phyloP scores from a whole-genome alignment of 495 filamentous ascomycete genomes.

The Xylaria cubensis region DNA sequence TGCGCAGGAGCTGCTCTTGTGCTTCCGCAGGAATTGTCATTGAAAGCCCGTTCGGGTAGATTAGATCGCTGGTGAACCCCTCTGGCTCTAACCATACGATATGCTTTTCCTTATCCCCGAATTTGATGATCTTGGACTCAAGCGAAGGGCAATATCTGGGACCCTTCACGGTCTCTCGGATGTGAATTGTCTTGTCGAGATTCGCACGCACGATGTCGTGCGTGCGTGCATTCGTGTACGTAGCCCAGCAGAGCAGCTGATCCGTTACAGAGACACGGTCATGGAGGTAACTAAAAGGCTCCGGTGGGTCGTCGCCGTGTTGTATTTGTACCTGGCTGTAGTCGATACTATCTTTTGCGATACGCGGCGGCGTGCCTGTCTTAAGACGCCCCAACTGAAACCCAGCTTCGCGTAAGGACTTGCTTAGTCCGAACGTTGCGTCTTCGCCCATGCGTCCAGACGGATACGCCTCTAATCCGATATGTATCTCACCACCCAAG shows the following conservation, averaged over 20 bases:
- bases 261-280: constrained; percentile 73
- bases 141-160: constrained; percentile 95
- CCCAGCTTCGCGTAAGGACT: constrained; percentile 85
- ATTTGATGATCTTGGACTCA: constrained; percentile 93
- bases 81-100: constrained; percentile 97
- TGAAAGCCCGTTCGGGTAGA: constrained; percentile 96
- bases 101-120: constrained; percentile 77
- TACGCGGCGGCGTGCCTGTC: constrained; percentile 90
- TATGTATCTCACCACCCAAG: constrained; percentile 94
- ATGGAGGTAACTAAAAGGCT: constrained; percentile 92
- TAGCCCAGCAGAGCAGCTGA: constrained; percentile 83
- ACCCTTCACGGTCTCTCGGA: constrained; percentile 92
- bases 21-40: constrained; percentile 92
- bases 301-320: constrained; percentile 81
- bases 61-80: constrained; percentile 86
- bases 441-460: constrained; percentile 94
- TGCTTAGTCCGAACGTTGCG: constrained; percentile 91
- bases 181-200: constrained; percentile 91
- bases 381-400: constrained; percentile 92
- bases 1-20: constrained; percentile 83
- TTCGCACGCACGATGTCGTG: constrained; percentile 88
- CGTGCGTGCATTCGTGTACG: constrained; percentile 79
- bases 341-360: constrained; percentile 84
- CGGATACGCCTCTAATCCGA: constrained; percentile 82
- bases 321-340: constrained; percentile 75